A percentile compares a stretch with the other conserved stretches of the same genome.
Evolutionary conservation across 2,329 filamentous ascomycete species (phyloP).

Genomic region (Microascus cirrosus): DNA sequence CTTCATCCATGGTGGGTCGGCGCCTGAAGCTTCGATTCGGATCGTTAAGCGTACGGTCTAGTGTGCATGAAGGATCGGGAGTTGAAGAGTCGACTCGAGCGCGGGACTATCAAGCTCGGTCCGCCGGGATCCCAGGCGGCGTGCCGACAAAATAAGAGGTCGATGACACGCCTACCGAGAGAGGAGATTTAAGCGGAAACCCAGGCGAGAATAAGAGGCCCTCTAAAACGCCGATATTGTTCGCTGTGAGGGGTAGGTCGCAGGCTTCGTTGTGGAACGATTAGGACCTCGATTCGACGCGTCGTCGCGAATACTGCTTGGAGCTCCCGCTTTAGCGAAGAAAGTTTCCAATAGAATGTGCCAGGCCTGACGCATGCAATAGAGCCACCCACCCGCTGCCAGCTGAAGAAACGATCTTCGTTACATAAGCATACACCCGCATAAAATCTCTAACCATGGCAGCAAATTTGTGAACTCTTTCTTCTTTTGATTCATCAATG

Average conservation of each 20-base stretch:
- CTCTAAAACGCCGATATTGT: neutral
- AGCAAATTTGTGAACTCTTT: slow-evolving; percentile 13
- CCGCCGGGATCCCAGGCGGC: neutral
- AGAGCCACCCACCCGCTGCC: neutral
- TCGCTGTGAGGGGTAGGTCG: neutral
- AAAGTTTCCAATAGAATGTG: too few species aligned
- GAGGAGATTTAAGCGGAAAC: neutral
- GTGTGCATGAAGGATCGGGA: neutral
- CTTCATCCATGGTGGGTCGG: slow-evolving; percentile 5
- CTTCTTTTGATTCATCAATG: slow-evolving; percentile 46
- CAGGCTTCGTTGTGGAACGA: neutral
- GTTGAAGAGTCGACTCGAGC: neutral
- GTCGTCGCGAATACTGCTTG: neutral
- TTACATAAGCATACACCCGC: neutral
- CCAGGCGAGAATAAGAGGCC: neutral
- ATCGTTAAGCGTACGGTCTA: neutral
- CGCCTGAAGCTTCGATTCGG: neutral
- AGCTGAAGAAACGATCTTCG: neutral
- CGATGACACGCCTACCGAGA: neutral
- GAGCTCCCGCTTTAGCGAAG: too few species aligned
- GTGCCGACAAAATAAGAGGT: neutral
- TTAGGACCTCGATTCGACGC: neutral
- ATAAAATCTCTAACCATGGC: neutral
- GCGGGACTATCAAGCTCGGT: neutral
- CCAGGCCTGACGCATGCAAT: neutral